These are phyloP conservation scores for Malassezia yamatoensis DNA, from an alignment of 1,284 basidiomycete genomes.

Conservation along the genomic window DNA sequence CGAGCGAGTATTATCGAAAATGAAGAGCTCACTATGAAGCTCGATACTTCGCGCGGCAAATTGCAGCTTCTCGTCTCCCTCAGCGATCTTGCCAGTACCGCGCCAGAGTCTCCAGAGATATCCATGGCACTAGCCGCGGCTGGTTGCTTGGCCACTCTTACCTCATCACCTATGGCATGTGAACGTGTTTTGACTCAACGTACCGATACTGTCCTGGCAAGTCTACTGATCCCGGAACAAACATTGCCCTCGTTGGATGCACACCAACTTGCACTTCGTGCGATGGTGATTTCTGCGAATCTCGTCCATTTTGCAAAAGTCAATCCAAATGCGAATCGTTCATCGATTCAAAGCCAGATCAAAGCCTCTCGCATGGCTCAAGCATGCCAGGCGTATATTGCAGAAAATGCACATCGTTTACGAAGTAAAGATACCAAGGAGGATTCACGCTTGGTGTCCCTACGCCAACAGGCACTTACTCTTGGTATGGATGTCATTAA, in stretches of 20 bases:
- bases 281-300: neutral
- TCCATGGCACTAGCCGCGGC: conserved; percentile 1
- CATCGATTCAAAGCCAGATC: neutral
- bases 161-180: conserved; percentile 4
- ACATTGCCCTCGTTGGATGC: neutral
- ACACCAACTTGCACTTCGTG: conserved; percentile 12
- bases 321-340: neutral
- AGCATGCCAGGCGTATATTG: neutral
- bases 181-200: neutral
- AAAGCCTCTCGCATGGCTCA: neutral
- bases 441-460: neutral
- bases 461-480: conserved; percentile 5
- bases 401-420: neutral
- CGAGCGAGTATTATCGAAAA: neutral
- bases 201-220: neutral
- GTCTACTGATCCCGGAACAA: neutral
- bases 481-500: neutral
- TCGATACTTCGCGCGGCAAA: conserved; percentile 9
- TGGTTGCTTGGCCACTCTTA: conserved; percentile 12
- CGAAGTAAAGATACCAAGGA: neutral
- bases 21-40: neutral
- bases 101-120: neutral
- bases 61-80: conserved; percentile 13
- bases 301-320: conserved; percentile 2
- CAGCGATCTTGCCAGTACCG: neutral